A percentile compares a stretch with the other conserved stretches of the same genome.
These are phyloP conservation scores for Pseudozyma pruni DNA, from an alignment of 1,284 basidiomycete genomes.

Conservation along the genomic window DNA sequence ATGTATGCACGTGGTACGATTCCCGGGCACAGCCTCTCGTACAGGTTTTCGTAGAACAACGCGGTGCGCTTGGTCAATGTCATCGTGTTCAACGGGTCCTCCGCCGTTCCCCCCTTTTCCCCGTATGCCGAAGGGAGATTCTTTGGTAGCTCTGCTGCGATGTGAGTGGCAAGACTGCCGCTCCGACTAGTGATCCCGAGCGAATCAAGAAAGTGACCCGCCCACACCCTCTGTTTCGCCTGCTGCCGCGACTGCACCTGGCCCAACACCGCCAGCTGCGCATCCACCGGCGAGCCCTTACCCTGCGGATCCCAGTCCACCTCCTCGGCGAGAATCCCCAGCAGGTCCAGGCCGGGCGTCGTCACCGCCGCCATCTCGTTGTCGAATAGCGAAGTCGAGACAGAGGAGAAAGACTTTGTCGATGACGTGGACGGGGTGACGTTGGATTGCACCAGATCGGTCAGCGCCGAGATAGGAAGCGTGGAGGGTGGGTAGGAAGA, in stretches of 20 bases:
- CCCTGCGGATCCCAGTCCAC: slow-evolving; percentile 46
- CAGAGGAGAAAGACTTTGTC: slow-evolving; percentile 36
- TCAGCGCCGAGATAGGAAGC: slow-evolving; percentile 25
- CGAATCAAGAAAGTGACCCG: slow-evolving; percentile 27
- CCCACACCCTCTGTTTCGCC: slow-evolving; percentile 39
- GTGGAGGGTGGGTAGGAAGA: slow-evolving; percentile 37
- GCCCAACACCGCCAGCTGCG: slow-evolving; percentile 21
- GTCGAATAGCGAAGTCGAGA: slow-evolving; percentile 14
- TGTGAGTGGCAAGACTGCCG: slow-evolving; percentile 13
- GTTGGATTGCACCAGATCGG: slow-evolving; percentile 22
- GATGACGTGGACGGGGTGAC: slow-evolving; percentile 17
- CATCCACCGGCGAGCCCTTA: slow-evolving; percentile 6
- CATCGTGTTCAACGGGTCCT: slow-evolving; percentile 45
- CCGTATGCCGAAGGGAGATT: background rate
- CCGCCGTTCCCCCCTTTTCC: background rate
- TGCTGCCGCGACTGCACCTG: slow-evolving; percentile 26
- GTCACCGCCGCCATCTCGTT: slow-evolving; percentile 9
- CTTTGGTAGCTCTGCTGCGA: background rate
- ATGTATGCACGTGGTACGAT: slow-evolving; percentile 54
- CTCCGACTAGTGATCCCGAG: slow-evolving; percentile 24
- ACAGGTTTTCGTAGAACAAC: slow-evolving; percentile 58
- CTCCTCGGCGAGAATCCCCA: slow-evolving; percentile 35
- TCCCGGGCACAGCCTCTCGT: slow-evolving; percentile 49
- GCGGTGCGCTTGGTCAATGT: slow-evolving; percentile 55
- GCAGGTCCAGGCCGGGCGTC: slow-evolving; percentile 31